Conservation (phyloP, 805 yeast species). For the Nakazawaea laoshanensis region DNA sequence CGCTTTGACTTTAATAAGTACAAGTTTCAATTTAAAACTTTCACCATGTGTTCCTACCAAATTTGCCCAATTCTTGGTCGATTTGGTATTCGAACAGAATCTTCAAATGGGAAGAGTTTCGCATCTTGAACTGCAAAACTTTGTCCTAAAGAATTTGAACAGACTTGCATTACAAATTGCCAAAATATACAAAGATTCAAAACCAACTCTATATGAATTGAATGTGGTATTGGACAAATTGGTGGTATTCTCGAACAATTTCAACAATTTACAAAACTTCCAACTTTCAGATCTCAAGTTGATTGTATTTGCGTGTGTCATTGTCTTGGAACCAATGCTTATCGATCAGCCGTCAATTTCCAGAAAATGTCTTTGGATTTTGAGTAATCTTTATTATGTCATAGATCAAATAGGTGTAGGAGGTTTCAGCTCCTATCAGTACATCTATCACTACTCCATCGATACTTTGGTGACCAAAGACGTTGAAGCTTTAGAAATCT, state of each 20-base stretch:
- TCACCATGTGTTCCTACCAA: background rate
- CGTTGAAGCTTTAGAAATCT: conserved; percentile 16
- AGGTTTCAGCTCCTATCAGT: conserved; percentile 57
- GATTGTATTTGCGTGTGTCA: conserved; percentile 15
- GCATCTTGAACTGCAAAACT: conserved; percentile 1
- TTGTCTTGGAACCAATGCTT: conserved; percentile 12
- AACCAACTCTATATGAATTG: no score
- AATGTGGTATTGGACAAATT: conserved; percentile 6
- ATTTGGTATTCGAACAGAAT: conserved; percentile 2
- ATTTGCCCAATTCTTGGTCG: conserved; percentile 1
- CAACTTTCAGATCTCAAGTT: conserved; percentile 5
- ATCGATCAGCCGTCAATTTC: conserved; percentile 21
- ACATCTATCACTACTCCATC: conserved; percentile 40
- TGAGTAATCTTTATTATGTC: conserved; percentile 38
- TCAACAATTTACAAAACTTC: conserved; percentile 7
- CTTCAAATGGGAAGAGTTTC: conserved; percentile 1
- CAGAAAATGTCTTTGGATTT: conserved; percentile 26
- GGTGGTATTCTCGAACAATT: conserved; percentile 13
- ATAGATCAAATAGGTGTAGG: conserved; percentile 51
- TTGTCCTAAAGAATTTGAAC: conserved; percentile 40
- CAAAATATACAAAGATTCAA: no score
- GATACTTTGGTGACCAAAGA: conserved; percentile 29
- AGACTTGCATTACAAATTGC: conserved; percentile 38
- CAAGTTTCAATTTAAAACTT: conserved; percentile 3
- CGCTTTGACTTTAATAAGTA: background rate